These are phyloP conservation scores for Chlamydomonas reinhardtii DNA, from an alignment of 163 green algal genomes.

Conservation along the genomic window DNA sequence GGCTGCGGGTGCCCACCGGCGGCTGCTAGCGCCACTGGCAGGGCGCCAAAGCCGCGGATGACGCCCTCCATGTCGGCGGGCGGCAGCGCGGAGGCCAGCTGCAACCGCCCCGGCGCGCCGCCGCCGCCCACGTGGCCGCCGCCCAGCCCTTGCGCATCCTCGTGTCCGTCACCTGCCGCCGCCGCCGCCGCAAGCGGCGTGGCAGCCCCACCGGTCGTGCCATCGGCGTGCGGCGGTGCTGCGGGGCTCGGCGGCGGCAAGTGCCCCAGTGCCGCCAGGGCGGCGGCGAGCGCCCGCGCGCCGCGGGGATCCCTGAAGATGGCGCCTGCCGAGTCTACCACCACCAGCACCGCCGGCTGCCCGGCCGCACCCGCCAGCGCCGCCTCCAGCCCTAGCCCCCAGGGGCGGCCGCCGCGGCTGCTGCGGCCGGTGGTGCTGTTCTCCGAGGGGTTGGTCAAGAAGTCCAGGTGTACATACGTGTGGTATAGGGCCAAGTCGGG, in stretches of 20 bases:
- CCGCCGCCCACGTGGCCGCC: too few relatives aligned
- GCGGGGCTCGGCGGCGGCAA: too few relatives aligned
- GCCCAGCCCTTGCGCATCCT: too few relatives aligned
- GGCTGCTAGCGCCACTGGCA: too few relatives aligned
- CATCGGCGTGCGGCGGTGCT: too few relatives aligned
- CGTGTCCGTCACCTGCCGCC: too few relatives aligned
- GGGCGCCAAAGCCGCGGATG: too few relatives aligned
- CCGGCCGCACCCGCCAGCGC: not conserved
- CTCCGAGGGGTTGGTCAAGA: too few relatives aligned
- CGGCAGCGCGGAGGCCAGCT: not conserved
- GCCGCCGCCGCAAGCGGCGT: too few relatives aligned
- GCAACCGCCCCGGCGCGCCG: not conserved
- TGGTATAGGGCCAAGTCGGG: not conserved
- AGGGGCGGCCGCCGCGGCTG: not conserved
- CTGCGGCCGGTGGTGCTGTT: not conserved
- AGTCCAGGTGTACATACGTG: constrained; percentile 6
- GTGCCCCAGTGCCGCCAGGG: not conserved
- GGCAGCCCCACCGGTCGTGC: too few relatives aligned
- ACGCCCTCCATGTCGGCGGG: not conserved
- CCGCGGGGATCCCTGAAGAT: constrained; percentile 12
- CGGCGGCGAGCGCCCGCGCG: not conserved
- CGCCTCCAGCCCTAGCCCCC: not conserved
- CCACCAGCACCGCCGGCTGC: not conserved
- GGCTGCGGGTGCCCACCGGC: too few relatives aligned
- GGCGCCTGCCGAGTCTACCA: constrained; percentile 15